Base-by-base conservation (phyloP, 192 early-diverging fungal genomes). In the Linnemannia hyalina region DNA sequence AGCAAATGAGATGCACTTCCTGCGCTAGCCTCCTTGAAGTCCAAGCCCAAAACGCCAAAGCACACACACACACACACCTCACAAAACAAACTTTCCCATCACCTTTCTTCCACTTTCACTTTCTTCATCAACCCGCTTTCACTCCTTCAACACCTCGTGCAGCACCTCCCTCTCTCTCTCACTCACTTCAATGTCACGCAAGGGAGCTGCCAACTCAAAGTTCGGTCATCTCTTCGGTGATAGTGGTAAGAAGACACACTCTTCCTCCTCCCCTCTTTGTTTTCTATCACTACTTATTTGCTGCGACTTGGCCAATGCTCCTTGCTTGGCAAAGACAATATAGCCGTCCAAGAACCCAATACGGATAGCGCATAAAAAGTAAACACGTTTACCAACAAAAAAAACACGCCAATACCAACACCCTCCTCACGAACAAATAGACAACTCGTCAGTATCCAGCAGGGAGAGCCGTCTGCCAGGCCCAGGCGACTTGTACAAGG, bases 171-270 rank as follows among this genome's bases (percentile, higher is more conserved):
- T 26, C 42, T 18, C 47, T 32, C 35, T 26, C 47, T 32, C 35
- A 38, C 18, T 38, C 40, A 46, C 74, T n/a, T 60, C 26, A 69
- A 85, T 85, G 84, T 73, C 75, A 6, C 84, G 84, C 68, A 86
- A 86, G 54, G 71, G 79, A 10, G 44, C 80, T 29, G 73, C 79
- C 23, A 85, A 26, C 77, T 86, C 84, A 46, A 86, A 86, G 84
- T 86, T 86, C 70, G 84, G 84, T 47, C 84, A 86, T 75, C 84
- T 86, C 75, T 86, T 86, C 80, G 84, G 84, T 22, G 84, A 86
- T 68, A 73, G 46, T 63, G 84, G 84, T 86, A 81, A 75, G 83
- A 2, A 18, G 13, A 72, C 26, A 46, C 13, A 55, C 23, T 13
- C 7, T n/a, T 41, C 38, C 9, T 40, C 35, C 47, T 7, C 10